Evolutionary conservation across 805 yeast species (phyloP).

Genomic region (Starmera amethionina): DNA sequence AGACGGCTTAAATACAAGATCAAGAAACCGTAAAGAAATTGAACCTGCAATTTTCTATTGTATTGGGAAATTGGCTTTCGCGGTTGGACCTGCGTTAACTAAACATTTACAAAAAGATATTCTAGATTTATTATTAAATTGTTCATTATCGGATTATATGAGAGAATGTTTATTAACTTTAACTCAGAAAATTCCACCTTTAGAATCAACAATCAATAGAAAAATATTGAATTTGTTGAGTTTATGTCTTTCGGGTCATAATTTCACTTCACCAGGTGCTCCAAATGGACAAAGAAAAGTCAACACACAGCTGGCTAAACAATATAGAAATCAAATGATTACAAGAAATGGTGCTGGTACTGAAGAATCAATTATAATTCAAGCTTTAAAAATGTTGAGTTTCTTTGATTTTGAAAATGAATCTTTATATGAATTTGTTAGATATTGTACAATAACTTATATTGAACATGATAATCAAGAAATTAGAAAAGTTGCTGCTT

Average conservation of each 20-base stretch:
- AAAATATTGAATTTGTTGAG: conserved; percentile 65
- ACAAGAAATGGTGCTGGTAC: conserved; percentile 52
- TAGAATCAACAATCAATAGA: conserved; percentile 63
- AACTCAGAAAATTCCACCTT: conserved; percentile 66
- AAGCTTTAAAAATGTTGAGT: conserved; percentile 70
- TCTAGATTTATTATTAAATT: conserved; percentile 66
- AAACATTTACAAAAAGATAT: conserved; percentile 80
- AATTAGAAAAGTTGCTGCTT: conserved; percentile 76
- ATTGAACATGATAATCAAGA: conserved; percentile 71
- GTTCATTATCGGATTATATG: conserved; percentile 79
- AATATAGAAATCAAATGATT: conserved; percentile 67
- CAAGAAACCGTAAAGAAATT: conserved; percentile 54
- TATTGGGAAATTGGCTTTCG: conserved; percentile 72
- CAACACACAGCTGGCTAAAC: conserved; percentile 58
- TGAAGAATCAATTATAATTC: conserved; percentile 50
- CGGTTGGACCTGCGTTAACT: conserved; percentile 89
- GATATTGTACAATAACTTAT: conserved; percentile 75
- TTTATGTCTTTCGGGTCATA: conserved; percentile 68
- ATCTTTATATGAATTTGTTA: conserved; percentile 78
- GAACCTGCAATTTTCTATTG: conserved; percentile 87
- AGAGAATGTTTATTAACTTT: conserved; percentile 63
- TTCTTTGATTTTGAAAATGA: conserved; percentile 66
- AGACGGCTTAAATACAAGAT: conserved; percentile 54
- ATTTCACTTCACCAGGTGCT: conserved; percentile 78
- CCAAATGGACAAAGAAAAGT: conserved; percentile 47